Evolutionary conservation across 805 yeast genomes (phyloP).

Genomic region (Candida stauntonica): DNA sequence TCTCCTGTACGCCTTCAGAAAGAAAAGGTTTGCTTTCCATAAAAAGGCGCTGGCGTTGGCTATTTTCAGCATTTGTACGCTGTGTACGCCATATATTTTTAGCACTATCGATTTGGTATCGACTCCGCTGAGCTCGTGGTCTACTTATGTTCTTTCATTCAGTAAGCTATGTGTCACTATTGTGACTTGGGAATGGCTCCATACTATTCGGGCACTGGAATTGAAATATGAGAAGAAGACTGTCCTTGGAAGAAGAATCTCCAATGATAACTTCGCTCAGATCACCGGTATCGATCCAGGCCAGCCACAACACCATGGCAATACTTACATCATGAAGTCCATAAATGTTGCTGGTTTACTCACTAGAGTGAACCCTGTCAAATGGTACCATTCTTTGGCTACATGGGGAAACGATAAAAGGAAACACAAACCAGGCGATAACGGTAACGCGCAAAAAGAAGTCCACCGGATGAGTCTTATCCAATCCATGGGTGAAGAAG

Average conservation of each 20-base stretch:
- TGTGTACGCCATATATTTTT: slow-evolving; percentile 36
- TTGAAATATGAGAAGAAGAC: slow-evolving; percentile 48
- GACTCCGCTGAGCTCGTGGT: slow-evolving; percentile 43
- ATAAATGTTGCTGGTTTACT: slow-evolving; percentile 18
- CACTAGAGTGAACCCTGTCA: slow-evolving; percentile 8
- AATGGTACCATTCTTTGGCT: neutral
- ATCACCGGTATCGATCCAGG: slow-evolving; percentile 9
- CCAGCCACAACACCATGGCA: slow-evolving; percentile 2
- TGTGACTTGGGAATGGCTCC: slow-evolving; percentile 65
- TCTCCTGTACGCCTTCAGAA: slow-evolving; percentile 35
- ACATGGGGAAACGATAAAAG: neutral
- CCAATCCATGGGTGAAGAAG: slow-evolving; percentile 8
- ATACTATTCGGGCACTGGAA: slow-evolving; percentile 47
- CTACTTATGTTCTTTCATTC: slow-evolving; percentile 42
- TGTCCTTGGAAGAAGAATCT: slow-evolving; percentile 57
- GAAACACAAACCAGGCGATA: neutral
- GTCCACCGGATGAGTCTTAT: slow-evolving; percentile 5
- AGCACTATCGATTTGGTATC: slow-evolving; percentile 33
- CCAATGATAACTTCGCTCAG: slow-evolving; percentile 37
- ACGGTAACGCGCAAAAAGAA: neutral
- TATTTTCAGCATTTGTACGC: slow-evolving; percentile 36
- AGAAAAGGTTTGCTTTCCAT: slow-evolving; percentile 42
- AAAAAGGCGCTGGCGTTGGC: slow-evolving; percentile 46
- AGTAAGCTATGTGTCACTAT: slow-evolving; percentile 47
- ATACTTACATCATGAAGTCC: slow-evolving; percentile 19